A percentile compares a stretch with the other conserved stretches of the same genome.
Evolutionary conservation across 805 yeast genomes (phyloP).

Genomic region (Metschnikowia dekortorum): DNA sequence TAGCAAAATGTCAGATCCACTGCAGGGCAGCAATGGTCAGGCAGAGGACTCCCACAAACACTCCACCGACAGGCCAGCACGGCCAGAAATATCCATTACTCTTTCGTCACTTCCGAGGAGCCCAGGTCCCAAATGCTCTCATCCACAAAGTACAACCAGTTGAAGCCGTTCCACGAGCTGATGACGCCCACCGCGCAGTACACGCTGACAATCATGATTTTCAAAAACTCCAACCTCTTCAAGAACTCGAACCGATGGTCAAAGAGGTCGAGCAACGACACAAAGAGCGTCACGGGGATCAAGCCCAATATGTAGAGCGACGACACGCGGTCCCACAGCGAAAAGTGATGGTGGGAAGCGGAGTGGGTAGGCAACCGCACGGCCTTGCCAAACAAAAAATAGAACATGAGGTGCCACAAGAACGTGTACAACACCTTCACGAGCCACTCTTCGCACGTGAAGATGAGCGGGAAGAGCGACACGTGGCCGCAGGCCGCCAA

Average conservation of each 20-base stretch:
- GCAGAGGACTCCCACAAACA: no score
- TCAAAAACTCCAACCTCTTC: slow-evolving; percentile 63
- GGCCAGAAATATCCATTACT: no score
- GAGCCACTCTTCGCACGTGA: slow-evolving; percentile 73
- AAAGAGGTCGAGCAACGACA: slow-evolving; percentile 47
- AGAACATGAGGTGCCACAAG: slow-evolving; percentile 80
- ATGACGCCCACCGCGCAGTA: slow-evolving; percentile 85
- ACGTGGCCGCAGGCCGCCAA: slow-evolving; percentile 78
- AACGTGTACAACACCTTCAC: slow-evolving; percentile 73
- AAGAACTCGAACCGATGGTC: slow-evolving; percentile 48
- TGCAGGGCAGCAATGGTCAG: no score
- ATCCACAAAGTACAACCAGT: slow-evolving; percentile 84
- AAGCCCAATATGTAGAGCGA: slow-evolving; percentile 64
- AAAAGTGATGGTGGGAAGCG: slow-evolving; percentile 6
- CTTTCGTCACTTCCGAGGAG: neutral
- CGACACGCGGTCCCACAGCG: slow-evolving; percentile 59
- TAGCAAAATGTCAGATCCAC: no score
- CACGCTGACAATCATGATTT: slow-evolving; percentile 77
- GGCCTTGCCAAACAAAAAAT: slow-evolving; percentile 67
- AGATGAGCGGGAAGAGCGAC: slow-evolving; percentile 82
- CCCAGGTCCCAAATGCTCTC: slow-evolving; percentile 56
- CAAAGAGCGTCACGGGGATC: slow-evolving; percentile 53
- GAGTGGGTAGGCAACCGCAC: slow-evolving; percentile 48
- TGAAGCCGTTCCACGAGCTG: slow-evolving; percentile 81
- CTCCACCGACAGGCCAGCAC: no score